Evolutionary conservation across 257 asterid species (phyloP).

Genomic region (Solanum chmielewskii): DNA sequence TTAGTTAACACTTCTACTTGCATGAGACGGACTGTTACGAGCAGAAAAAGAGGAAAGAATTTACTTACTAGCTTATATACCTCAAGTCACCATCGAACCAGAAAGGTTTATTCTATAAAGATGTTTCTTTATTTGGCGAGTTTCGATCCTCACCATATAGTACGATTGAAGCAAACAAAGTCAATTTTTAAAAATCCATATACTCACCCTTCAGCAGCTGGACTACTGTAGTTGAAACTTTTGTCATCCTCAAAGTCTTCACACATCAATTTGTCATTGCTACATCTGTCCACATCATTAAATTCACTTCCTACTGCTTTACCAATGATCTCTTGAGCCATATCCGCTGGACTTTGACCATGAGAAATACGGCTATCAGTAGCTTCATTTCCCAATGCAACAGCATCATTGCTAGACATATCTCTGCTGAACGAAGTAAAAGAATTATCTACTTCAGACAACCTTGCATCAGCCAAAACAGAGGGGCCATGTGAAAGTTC

Average conservation of each 20-base stretch:
- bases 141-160: neutral
- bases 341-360: slow-evolving; percentile 10
- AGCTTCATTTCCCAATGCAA: slow-evolving; percentile 20
- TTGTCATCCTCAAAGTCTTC: neutral
- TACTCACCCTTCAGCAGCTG: neutral
- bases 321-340: slow-evolving; percentile 11
- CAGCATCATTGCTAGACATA: slow-evolving; percentile 7
- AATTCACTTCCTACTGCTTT: slow-evolving; percentile 17
- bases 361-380: slow-evolving; percentile 11
- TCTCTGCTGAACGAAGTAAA: slow-evolving; percentile 13
- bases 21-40: neutral
- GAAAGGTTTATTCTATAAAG: neutral
- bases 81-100: neutral
- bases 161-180: neutral
- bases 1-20: neutral
- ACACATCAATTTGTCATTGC: neutral
- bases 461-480: slow-evolving; percentile 21
- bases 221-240: neutral
- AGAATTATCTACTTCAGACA: slow-evolving; percentile 15
- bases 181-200: neutral
- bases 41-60: neutral
- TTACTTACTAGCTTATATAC: neutral
- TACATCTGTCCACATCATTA: slow-evolving; percentile 5
- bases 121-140: neutral
- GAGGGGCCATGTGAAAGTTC: slow-evolving; percentile 10